phyloP scores from a whole-genome alignment of 768 basidiomycete species.

The Leccinum subgranulosum region DNA sequence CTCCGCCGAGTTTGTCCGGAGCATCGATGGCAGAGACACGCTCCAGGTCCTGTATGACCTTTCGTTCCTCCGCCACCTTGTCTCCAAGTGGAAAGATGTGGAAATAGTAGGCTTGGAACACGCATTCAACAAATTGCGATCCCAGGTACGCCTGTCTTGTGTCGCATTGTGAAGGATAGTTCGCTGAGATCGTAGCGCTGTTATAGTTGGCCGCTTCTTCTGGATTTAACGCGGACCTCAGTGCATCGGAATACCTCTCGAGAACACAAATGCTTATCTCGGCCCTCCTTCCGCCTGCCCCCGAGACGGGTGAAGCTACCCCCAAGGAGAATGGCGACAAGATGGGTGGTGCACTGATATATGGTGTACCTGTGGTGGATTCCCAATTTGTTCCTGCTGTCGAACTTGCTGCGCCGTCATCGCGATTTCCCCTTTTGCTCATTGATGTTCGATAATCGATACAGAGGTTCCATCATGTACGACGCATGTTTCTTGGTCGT shows the following conservation, averaged over 20 bases:
- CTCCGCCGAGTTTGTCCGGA: constrained; percentile 31
- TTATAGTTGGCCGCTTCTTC: constrained; percentile 16
- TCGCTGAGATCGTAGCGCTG: constrained; percentile 1
- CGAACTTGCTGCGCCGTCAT: constrained; percentile 65
- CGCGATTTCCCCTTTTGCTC: constrained; percentile 73
- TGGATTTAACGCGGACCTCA: constrained; percentile 24
- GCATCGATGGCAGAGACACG: constrained; percentile 31
- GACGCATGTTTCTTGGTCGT: constrained; percentile 12
- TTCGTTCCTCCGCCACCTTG: constrained; percentile 44
- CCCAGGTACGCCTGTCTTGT: constrained; percentile 25
- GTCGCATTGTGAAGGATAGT: neutral
- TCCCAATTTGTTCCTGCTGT: constrained; percentile 56
- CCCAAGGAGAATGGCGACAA: constrained; percentile 20
- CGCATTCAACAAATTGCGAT: constrained; percentile 23
- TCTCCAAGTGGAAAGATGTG: constrained; percentile 29
- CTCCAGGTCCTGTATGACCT: constrained; percentile 44
- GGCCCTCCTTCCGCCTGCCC: constrained; percentile 45
- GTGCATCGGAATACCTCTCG: constrained; percentile 42
- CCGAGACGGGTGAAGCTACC: constrained; percentile 16
- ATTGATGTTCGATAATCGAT: constrained; percentile 40
- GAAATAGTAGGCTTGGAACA: constrained; percentile 23
- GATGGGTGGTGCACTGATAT: constrained; percentile 41
- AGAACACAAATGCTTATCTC: constrained; percentile 63
- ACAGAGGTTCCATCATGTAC: constrained; percentile 15
- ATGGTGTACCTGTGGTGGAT: constrained; percentile 51